A percentile compares a stretch with the other conserved stretches of the same genome.
Conservation (phyloP, 169 alveolate genomes). For the Perkinsus marinus region DNA sequence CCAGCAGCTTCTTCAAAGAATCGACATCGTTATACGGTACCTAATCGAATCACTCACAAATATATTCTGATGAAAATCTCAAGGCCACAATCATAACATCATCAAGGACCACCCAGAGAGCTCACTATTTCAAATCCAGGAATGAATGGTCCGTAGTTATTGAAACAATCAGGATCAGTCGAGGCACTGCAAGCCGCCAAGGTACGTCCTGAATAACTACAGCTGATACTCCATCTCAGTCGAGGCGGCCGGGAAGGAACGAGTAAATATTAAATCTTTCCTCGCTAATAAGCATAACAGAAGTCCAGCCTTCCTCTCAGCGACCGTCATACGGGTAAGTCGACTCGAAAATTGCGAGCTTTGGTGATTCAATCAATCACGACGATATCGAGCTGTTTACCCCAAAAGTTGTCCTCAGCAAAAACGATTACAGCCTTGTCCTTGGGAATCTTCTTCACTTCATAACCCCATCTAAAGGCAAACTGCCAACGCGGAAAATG, state of each 20-base stretch:
- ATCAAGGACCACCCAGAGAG: too few relatives aligned
- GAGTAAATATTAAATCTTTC: too few relatives aligned
- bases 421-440: constrained; percentile 61
- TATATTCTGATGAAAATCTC: too few relatives aligned
- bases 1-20: constrained; percentile 16
- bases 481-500: not conserved
- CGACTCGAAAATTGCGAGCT: too few relatives aligned
- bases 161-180: constrained; percentile 65
- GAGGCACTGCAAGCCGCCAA: constrained; percentile 73
- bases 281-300: too few relatives aligned
- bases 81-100: too few relatives aligned
- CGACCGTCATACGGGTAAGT: too few relatives aligned
- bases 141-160: constrained; percentile 62
- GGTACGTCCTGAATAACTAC: constrained; percentile 73
- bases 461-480: constrained; percentile 69
- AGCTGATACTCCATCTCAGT: too few relatives aligned
- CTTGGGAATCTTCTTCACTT: constrained; percentile 64
- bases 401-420: constrained; percentile 25
- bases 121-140: constrained; percentile 18
- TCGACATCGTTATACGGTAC: constrained; percentile 40
- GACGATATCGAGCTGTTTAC: not conserved
- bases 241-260: too few relatives aligned
- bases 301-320: too few relatives aligned
- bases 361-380: too few relatives aligned
- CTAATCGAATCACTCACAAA: too few relatives aligned